Evolutionary conservation across 176 grass and related monocot genomes (phyloP).

Genomic region (sorghum (Sorghum bicolor)): DNA sequence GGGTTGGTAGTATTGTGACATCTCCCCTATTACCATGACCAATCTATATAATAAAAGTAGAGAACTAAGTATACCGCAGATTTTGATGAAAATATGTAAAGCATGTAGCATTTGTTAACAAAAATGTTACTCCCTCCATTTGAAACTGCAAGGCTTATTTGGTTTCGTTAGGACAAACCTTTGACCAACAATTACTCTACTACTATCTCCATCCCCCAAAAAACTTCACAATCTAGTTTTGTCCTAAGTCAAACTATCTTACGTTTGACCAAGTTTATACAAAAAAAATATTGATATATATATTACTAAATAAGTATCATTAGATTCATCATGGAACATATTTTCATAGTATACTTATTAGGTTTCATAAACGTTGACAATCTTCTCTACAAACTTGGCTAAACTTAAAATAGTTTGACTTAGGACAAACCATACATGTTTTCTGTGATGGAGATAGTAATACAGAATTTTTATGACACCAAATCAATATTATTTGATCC

Average conservation of each 20-base stretch:
- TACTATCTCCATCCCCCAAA: neutral
- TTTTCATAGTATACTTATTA: neutral
- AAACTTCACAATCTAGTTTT: neutral
- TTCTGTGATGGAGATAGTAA: neutral
- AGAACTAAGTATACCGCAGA: slow-evolving; percentile 25
- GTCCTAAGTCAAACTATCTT: neutral
- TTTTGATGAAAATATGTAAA: slow-evolving; percentile 6
- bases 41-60: slow-evolving; percentile 43
- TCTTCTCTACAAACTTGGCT: neutral
- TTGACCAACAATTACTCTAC: neutral
- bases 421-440: neutral
- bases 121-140: neutral
- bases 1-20: slow-evolving; percentile 88
- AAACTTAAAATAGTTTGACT: neutral
- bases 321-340: neutral
- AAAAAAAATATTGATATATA: neutral
- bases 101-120: neutral
- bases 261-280: neutral
- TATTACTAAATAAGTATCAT: neutral
- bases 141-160: neutral
- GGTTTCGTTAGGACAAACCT: neutral
- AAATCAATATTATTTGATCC: neutral
- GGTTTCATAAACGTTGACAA: neutral
- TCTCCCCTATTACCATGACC: slow-evolving; percentile 75
- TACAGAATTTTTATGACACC: neutral